Conservation (phyloP, 306 rosid species). For the Sesbania bispinosa region DNA sequence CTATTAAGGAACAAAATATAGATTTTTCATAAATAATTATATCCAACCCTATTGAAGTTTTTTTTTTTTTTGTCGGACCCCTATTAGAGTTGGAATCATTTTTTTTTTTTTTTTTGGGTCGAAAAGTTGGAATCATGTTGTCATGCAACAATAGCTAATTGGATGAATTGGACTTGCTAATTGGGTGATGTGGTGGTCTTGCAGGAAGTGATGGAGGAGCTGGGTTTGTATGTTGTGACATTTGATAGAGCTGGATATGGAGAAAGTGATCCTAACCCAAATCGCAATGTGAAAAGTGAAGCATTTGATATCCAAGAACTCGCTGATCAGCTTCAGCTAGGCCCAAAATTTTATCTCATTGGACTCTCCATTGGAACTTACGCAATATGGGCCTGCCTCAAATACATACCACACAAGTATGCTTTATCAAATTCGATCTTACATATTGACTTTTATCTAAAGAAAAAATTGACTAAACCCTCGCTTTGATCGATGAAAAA, state of each 20-base stretch:
- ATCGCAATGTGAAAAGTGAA: conserved; percentile 39
- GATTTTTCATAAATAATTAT: neutral
- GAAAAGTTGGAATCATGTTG: too few species aligned
- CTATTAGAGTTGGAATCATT: neutral
- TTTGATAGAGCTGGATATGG: conserved; percentile 48
- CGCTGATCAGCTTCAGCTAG: conserved; percentile 29
- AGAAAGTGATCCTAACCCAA: conserved; percentile 45
- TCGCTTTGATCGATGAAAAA: too few species aligned
- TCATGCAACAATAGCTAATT: too few species aligned
- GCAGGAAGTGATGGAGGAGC: conserved; percentile 26
- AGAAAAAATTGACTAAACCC: too few species aligned
- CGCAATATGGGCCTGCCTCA: conserved; percentile 33
- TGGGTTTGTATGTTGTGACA: conserved; percentile 29
- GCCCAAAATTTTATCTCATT: conserved; percentile 28
- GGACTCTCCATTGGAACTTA: conserved; percentile 41
- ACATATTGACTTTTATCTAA: neutral
- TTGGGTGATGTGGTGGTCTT: neutral
- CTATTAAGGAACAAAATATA: too few species aligned
- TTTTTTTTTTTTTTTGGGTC: too few species aligned
- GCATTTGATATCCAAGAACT: conserved; percentile 38
- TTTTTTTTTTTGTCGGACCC: too few species aligned
- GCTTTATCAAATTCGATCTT: neutral
- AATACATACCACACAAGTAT: conserved; percentile 34
- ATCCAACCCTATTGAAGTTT: neutral
- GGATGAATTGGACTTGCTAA: neutral